phyloP scores from a whole-genome alignment of 1,139 yeast genomes.

The Hansenula anomala region DNA sequence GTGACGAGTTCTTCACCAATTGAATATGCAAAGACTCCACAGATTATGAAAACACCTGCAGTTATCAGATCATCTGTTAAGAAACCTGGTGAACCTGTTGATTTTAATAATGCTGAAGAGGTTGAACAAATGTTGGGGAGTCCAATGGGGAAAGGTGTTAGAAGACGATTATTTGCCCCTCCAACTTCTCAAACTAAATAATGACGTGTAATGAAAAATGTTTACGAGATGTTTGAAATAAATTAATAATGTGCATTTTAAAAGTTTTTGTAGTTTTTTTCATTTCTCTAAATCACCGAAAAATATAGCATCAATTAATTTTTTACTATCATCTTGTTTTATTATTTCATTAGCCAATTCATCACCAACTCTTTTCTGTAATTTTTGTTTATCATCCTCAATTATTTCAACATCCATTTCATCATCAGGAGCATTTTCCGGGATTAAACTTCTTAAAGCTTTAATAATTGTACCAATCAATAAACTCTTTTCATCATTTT shows the following conservation, averaged over 20 bases:
- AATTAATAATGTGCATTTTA: not conserved
- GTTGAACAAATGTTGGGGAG: conserved; percentile 4
- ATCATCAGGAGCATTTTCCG: conserved; percentile 28
- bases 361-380: conserved; percentile 58
- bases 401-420: conserved; percentile 32
- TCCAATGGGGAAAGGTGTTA: conserved; percentile 22
- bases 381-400: conserved; percentile 40
- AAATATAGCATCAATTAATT: conserved; percentile 63
- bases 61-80: conserved; percentile 12
- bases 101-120: conserved; percentile 8
- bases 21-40: conserved; percentile 8
- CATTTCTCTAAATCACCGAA: conserved; percentile 52
- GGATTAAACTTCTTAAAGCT: conserved; percentile 43
- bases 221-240: too few species aligned
- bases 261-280: not conserved
- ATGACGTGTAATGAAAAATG: too few species aligned
- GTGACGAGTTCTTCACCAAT: conserved; percentile 11
- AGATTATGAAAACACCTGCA: conserved; percentile 15
- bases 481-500: conserved; percentile 37
- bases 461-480: conserved; percentile 50
- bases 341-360: conserved; percentile 48
- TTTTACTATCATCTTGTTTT: conserved; percentile 46
- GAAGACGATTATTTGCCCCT: conserved; percentile 30
- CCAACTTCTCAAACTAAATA: too few species aligned
- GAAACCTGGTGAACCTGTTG: conserved; percentile 16